Percentiles rank a stretch among this genome's conserved stretches.
phyloP scores from a whole-genome alignment of 2,329 filamentous ascomycete genomes.

The Oidium heveae region DNA sequence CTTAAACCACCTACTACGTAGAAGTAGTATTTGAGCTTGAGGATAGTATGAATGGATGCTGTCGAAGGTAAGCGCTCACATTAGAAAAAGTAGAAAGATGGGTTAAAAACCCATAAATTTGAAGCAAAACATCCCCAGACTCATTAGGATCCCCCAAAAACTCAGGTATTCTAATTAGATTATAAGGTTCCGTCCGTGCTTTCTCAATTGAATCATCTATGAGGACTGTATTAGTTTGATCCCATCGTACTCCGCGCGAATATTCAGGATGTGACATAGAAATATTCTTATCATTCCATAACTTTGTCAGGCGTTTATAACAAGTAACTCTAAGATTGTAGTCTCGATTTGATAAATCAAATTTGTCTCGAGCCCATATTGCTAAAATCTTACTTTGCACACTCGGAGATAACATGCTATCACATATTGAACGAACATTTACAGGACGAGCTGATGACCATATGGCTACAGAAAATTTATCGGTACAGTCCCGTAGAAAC shows the following conservation, averaged over 20 bases:
- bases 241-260: constrained; percentile 28
- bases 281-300: constrained; percentile 37
- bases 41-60: constrained; percentile 20
- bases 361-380: constrained; percentile 54
- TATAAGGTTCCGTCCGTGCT: constrained; percentile 58
- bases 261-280: constrained; percentile 20
- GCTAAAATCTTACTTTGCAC: constrained; percentile 34
- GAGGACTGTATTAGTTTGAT: constrained; percentile 67
- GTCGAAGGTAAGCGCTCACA: constrained; percentile 34
- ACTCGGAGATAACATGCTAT: constrained; percentile 30
- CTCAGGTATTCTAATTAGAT: constrained; percentile 58
- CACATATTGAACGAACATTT: constrained; percentile 47
- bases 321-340: constrained; percentile 54
- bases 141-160: constrained; percentile 29
- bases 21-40: not conserved
- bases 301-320: constrained; percentile 55
- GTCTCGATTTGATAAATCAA: constrained; percentile 38
- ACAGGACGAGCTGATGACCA: constrained; percentile 66
- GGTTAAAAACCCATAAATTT: constrained; percentile 37
- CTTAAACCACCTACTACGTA: no score
- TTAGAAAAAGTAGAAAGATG: constrained; percentile 26
- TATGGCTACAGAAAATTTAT: constrained; percentile 55
- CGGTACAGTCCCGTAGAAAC: constrained; percentile 53
- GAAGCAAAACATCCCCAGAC: constrained; percentile 21
- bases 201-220: constrained; percentile 72